Evolutionary conservation across 2,329 filamentous ascomycete genomes (phyloP).

Genomic region (Ophiostoma novo-ulmi): DNA sequence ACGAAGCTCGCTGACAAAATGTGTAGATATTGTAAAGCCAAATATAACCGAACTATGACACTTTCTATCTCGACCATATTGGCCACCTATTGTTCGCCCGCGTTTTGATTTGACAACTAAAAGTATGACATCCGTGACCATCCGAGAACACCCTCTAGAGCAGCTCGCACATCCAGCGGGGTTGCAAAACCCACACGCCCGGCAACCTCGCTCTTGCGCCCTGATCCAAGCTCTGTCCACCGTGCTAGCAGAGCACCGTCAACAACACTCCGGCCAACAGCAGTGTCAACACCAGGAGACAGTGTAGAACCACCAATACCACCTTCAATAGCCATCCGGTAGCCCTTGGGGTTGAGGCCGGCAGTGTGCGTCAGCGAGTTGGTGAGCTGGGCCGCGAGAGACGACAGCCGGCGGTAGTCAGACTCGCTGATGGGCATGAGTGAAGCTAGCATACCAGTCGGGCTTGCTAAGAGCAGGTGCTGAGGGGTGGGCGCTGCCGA

Average conservation of each 20-base stretch:
- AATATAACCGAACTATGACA: neutral
- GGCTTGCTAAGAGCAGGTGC: conserved; percentile 28
- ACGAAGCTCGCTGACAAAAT: neutral
- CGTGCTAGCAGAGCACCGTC: conserved; percentile 71
- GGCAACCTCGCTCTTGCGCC: conserved; percentile 66
- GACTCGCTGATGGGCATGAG: conserved; percentile 74
- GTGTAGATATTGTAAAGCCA: neutral
- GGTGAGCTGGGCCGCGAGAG: conserved; percentile 72
- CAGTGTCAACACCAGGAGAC: conserved; percentile 51
- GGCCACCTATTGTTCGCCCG: neutral
- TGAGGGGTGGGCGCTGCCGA: conserved; percentile 30
- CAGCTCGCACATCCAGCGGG: conserved; percentile 61
- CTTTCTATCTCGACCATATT: neutral
- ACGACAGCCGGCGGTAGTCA: conserved; percentile 76
- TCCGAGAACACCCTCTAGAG: conserved; percentile 58
- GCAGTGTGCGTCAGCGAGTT: conserved; percentile 70
- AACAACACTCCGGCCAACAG: conserved; percentile 61
- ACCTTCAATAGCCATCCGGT: conserved; percentile 51
- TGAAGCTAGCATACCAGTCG: conserved; percentile 68
- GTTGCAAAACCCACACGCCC: conserved; percentile 64
- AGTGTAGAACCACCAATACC: conserved; percentile 37
- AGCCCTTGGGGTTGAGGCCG: conserved; percentile 77
- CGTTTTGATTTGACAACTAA: neutral
- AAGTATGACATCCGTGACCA: conserved; percentile 48
- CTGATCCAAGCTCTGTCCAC: conserved; percentile 70